Conservation (phyloP, 176 grass and related monocot genomes). For the Bonia amplexicaulis region DNA sequence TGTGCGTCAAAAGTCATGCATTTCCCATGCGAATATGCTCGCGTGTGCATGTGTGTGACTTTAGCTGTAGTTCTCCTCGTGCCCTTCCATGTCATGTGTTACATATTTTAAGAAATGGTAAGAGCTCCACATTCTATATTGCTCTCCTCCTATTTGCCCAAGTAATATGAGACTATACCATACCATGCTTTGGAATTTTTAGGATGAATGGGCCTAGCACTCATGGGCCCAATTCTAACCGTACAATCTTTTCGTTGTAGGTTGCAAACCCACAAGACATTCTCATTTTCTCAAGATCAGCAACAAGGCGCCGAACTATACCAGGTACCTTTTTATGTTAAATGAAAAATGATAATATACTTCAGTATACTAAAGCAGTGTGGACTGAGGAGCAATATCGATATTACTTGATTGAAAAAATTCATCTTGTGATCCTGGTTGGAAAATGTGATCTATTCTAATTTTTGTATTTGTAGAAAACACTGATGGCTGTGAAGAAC, state of each 20-base stretch:
- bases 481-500: constrained; percentile 34
- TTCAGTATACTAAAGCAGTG: background rate
- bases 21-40: no score
- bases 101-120: no score
- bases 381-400: background rate
- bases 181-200: no score
- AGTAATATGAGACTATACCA: no score
- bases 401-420: background rate
- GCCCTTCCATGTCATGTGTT: no score
- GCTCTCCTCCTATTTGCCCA: no score
- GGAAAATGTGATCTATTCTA: constrained; percentile 5
- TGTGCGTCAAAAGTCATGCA: no score
- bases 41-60: no score
- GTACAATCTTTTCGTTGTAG: constrained; percentile 26
- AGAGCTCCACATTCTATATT: no score
- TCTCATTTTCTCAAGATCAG: constrained; percentile 60
- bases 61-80: no score
- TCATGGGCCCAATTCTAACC: no score
- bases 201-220: no score
- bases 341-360: background rate
- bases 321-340: constrained; percentile 39
- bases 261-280: constrained; percentile 89
- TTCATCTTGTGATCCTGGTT: background rate
- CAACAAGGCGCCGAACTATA: constrained; percentile 30
- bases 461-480: constrained; percentile 30